Base-by-base conservation (phyloP, 2,329 filamentous ascomycete species). In the Xylariaceae sp. region DNA sequence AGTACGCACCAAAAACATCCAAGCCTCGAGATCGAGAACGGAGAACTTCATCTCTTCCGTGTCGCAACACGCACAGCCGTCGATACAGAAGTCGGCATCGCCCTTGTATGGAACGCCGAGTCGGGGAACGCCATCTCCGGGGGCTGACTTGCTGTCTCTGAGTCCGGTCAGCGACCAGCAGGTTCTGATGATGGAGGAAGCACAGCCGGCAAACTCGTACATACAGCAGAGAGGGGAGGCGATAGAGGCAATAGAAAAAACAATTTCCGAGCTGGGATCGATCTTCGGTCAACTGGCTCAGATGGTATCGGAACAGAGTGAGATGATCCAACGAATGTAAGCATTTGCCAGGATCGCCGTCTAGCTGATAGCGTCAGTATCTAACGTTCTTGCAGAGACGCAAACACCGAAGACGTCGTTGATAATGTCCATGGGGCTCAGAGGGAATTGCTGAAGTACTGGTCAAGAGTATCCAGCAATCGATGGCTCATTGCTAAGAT, bases 351-450 rank as follows among this genome's bases (percentile, higher is more conserved):
- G 32, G 14, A 7, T 12, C 32, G 23, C 23, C 4, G 4, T 26
- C 9, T 9, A 26, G 23, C 23, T 26, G 23, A 26, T 26, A 16
- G 32, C 32, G 14, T 37, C 9, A 10, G 32, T 7, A 37, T 3
- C 7, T 37, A 37, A 37, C 14, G 14, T 16, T 16, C 6, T 37
- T 16, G 93, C 48, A 97, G 97, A 70, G 93, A 98, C 68, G 93
- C 93, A 63, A 97, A 98, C 74, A 97, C 93, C 1, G 95, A 99
- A 70, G 93, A 97, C 67, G 91, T 99, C 5, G 93, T 99, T 52
- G 93, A 98, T 70, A 99, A 99, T 67, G 93, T 99, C n/a, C 86
- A 96, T 70, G 95, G 95, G 18, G 95, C 95, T 5, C 95, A 99
- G 72, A 83, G 93, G 61, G 93, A 99, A 75, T 73, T 99, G 69